Evolutionary conservation across 2,329 filamentous ascomycete species (phyloP).

Genomic region (Fusarium annulatum): DNA sequence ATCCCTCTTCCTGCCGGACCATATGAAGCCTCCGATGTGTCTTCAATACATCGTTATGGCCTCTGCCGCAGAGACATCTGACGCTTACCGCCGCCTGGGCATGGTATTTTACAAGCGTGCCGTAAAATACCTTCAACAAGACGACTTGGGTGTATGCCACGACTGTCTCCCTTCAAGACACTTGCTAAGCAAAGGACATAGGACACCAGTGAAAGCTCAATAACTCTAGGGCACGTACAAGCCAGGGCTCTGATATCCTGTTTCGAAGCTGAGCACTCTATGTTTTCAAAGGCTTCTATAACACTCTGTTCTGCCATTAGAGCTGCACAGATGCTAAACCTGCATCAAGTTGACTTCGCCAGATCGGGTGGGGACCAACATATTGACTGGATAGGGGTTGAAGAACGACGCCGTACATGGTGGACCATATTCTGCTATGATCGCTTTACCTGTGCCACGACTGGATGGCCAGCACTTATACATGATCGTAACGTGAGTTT

Average conservation of each 20-base stretch:
- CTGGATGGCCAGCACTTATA: conserved; percentile 22
- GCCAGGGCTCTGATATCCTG: conserved; percentile 10
- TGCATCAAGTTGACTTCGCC: background rate
- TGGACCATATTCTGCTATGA: conserved; percentile 29
- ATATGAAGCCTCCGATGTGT: conserved; percentile 18
- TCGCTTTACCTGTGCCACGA: conserved; percentile 18
- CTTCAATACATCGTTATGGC: conserved; percentile 26
- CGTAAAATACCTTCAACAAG: background rate
- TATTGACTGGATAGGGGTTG: conserved; percentile 6
- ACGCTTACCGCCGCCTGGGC: conserved; percentile 1
- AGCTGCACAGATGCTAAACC: conserved; percentile 6
- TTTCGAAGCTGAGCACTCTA: conserved; percentile 20
- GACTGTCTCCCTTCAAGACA: background rate
- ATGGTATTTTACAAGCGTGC: conserved; percentile 1
- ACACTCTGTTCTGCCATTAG: conserved; percentile 9
- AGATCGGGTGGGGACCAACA: accelerated
- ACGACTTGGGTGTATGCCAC: background rate
- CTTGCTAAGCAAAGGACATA: background rate
- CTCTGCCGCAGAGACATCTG: conserved; percentile 9
- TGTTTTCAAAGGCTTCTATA: conserved; percentile 23
- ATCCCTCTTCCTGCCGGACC: background rate
- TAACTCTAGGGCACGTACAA: conserved; percentile 5
- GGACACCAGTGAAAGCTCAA: background rate
- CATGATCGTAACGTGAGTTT: background rate
- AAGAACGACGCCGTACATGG: conserved; percentile 19